Evolutionary conservation across 768 basidiomycete species (phyloP), one percentile per base, ranked within the genome.

Genomic region (Amanita rimosa): DNA sequence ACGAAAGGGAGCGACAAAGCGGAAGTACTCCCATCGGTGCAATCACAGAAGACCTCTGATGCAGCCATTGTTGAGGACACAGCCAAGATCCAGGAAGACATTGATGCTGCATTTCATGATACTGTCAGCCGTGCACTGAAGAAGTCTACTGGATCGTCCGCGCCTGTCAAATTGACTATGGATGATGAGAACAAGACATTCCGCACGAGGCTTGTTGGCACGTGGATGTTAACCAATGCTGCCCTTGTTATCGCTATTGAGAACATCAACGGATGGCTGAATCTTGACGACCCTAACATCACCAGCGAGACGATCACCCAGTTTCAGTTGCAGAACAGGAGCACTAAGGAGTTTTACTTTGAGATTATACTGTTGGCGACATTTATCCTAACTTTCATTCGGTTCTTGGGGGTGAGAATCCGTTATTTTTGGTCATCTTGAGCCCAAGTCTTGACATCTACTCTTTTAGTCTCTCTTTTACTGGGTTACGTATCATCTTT

Each of bases 1-100:
- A 95, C 92, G 7, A 93, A 94, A 68, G 92, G 90, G 40, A 86
- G 83, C 50, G 95, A 97, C 67, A 94, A 94, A 64, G 92, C 84
- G 2, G 94, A 96, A 59, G 83, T 83, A 2, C 71, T 97, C 6
- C 94, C 94, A 2, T 87, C 91, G 0, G 79, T 95, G 13, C 86
- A 85, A 1, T 92, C 92, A 6, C 83, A 79, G 52, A 93, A 92
- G 63, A 66, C 72, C 40, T 83, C 84, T 61, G 85, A 81, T 50
- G 74, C 76, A 2, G 88, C 77, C 14, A 85, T 91, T 24, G 90
- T 95, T 10, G 91, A 94, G 57, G 93, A 94, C 57, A 81, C 85
- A 1, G 78, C 85, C 31, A 76, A 79, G 53, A 77, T 78, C 14
- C 88, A 89, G 60, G 89, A 86, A 53, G 94, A 97, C 59, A 80